These are phyloP conservation scores for Blastomyces percursus DNA, from an alignment of 2,329 filamentous ascomycete species.

Conservation along the genomic window DNA sequence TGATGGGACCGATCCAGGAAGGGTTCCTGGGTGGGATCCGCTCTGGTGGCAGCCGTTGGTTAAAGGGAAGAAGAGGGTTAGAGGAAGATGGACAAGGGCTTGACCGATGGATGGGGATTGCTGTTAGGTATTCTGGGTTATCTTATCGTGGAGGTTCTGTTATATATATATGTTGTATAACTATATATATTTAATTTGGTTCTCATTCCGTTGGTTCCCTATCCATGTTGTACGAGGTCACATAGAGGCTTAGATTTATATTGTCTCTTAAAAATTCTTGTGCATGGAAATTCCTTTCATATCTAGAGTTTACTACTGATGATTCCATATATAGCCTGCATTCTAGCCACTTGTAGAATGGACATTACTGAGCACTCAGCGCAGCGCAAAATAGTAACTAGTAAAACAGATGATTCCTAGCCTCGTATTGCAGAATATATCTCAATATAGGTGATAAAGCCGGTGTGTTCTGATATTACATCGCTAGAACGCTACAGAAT, in stretches of 20 bases:
- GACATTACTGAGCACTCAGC: not conserved
- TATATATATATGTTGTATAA: too few relatives aligned
- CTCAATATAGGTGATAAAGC: not conserved
- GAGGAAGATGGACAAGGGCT: conserved; percentile 22
- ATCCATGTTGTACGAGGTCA: not conserved
- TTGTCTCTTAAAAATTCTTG: not conserved
- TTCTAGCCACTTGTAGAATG: not conserved
- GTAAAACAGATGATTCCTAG: not conserved
- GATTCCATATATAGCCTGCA: not conserved
- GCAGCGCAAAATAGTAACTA: not conserved
- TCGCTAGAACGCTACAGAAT: not conserved
- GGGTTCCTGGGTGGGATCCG: conserved; percentile 28
- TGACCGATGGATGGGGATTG: not conserved
- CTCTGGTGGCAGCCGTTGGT: conserved; percentile 22
- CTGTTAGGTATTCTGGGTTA: too few relatives aligned
- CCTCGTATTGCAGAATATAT: not conserved
- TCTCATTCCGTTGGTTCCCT: not conserved
- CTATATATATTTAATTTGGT: not conserved
- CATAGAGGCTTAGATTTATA: not conserved
- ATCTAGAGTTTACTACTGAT: not conserved
- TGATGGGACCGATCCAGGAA: conserved; percentile 13
- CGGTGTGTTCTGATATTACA: not conserved
- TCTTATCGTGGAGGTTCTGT: not conserved
- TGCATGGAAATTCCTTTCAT: not conserved
- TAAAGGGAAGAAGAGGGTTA: conserved; percentile 18